Conservation (phyloP, 2,329 filamentous ascomycete genomes). For the Ascochyta rabiei region DNA sequence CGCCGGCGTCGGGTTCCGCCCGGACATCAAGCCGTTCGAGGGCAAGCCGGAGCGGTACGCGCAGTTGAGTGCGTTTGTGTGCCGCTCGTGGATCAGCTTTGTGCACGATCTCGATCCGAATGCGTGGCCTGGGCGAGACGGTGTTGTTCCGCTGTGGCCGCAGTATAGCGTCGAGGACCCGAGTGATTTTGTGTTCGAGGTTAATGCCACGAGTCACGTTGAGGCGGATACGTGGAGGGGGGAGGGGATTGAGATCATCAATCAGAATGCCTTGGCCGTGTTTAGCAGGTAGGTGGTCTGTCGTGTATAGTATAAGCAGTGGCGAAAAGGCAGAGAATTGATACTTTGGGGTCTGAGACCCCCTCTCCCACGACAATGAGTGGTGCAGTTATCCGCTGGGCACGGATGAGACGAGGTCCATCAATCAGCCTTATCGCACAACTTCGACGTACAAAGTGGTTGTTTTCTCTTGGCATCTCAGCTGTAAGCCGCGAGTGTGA, state of each 20-base stretch:
- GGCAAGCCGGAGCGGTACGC: constrained; percentile 38
- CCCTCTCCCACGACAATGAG: too few relatives aligned
- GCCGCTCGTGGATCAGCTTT: constrained; percentile 48
- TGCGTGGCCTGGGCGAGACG: not conserved
- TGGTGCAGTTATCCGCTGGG: too few relatives aligned
- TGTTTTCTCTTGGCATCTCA: too few relatives aligned
- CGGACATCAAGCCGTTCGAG: constrained; percentile 31
- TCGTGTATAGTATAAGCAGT: not conserved
- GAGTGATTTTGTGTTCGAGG: constrained; percentile 52
- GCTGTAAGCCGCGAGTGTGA: too few relatives aligned
- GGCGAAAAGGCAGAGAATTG: not conserved
- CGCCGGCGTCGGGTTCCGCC: constrained; percentile 47
- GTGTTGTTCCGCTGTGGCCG: constrained; percentile 14
- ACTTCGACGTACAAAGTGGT: too few relatives aligned
- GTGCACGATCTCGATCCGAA: constrained; percentile 47
- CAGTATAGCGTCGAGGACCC: constrained; percentile 28
- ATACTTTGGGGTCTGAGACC: too few relatives aligned
- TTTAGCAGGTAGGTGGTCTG: constrained; percentile 13
- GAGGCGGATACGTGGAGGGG: constrained; percentile 51
- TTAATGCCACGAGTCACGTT: constrained; percentile 37
- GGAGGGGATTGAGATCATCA: constrained; percentile 51
- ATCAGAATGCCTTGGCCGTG: constrained; percentile 12
- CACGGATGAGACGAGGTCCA: too few relatives aligned
- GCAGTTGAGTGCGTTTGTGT: constrained; percentile 48
- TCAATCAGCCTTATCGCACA: too few relatives aligned